Evolutionary conservation across 2,329 filamentous ascomycete species (phyloP).

Genomic region (Penicillium sp.): DNA sequence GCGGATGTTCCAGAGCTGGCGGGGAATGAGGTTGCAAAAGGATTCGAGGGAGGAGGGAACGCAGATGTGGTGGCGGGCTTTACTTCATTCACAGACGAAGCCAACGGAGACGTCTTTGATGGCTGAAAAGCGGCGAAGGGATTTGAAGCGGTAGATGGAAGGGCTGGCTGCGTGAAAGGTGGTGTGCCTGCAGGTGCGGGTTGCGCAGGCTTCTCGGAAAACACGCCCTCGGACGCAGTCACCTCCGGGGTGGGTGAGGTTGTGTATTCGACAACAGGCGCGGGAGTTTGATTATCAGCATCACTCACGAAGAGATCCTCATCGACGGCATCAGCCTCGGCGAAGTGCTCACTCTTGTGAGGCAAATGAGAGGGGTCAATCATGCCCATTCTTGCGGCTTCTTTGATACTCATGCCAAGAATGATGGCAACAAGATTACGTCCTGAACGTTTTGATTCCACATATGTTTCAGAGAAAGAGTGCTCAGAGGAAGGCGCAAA

Average conservation of each 20-base stretch:
- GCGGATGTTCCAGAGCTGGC: too few species aligned
- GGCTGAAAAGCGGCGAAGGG: slow-evolving; percentile 12
- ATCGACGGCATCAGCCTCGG: slow-evolving; percentile 26
- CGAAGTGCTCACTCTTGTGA: slow-evolving; percentile 22
- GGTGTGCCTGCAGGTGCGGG: slow-evolving; percentile 1
- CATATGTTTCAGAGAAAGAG: slow-evolving; percentile 51
- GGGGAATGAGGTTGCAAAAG: neutral
- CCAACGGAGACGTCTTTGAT: neutral
- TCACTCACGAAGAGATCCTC: slow-evolving; percentile 40
- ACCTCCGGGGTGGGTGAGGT: slow-evolving; percentile 8
- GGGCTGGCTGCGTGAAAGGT: slow-evolving; percentile 7
- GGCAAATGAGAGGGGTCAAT: slow-evolving; percentile 44
- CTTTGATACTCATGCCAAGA: slow-evolving; percentile 52
- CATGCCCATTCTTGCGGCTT: slow-evolving; percentile 50
- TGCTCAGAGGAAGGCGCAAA: slow-evolving; percentile 49
- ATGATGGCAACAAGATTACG: slow-evolving; percentile 56
- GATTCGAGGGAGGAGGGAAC: neutral
- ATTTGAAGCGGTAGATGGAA: slow-evolving; percentile 7
- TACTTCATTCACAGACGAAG: neutral
- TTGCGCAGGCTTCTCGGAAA: slow-evolving; percentile 3
- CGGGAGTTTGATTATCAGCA: slow-evolving; percentile 32
- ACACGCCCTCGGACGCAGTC: slow-evolving; percentile 15
- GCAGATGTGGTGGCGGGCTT: neutral
- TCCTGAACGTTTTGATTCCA: slow-evolving; percentile 57
- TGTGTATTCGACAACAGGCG: slow-evolving; percentile 20